Evolutionary conservation across 495 filamentous ascomycete genomes (phyloP).

Genomic region (Aeminium ludgeri): DNA sequence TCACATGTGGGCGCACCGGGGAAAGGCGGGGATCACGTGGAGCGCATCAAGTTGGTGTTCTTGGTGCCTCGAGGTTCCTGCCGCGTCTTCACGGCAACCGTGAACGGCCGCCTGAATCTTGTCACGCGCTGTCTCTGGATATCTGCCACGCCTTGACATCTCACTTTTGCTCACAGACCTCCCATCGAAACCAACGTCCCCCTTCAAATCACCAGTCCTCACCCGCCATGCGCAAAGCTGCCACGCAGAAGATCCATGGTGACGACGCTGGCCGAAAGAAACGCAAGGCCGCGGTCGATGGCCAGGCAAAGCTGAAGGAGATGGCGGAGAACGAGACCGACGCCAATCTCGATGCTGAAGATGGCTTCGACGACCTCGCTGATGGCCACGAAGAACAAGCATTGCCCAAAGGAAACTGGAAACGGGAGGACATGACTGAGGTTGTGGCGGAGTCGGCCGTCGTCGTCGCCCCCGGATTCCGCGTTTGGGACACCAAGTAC

Average conservation of each 20-base stretch:
- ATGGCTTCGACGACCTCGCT: not conserved
- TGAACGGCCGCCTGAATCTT: not conserved
- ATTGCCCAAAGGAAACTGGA: too few species aligned
- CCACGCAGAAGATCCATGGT: not conserved
- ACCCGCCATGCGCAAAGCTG: not conserved
- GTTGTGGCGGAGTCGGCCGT: too few species aligned
- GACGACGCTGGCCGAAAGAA: not conserved
- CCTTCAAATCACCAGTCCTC: not conserved
- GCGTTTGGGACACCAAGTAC: too few species aligned
- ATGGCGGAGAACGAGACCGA: not conserved
- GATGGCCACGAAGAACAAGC: too few species aligned
- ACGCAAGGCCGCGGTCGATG: conserved; percentile 1
- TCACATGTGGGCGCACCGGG: too few species aligned
- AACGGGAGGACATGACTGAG: too few species aligned
- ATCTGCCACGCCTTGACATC: not conserved
- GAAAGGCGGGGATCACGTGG: too few species aligned
- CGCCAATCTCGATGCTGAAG: not conserved
- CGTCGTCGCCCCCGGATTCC: too few species aligned
- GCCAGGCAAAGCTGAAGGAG: not conserved
- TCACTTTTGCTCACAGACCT: not conserved
- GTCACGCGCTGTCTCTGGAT: not conserved
- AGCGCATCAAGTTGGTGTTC: too few species aligned
- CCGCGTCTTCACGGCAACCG: too few species aligned
- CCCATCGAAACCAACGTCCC: not conserved
- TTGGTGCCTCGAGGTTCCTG: too few species aligned